phyloP scores from a whole-genome alignment of 768 basidiomycete genomes.

The Mycena maculata region DNA sequence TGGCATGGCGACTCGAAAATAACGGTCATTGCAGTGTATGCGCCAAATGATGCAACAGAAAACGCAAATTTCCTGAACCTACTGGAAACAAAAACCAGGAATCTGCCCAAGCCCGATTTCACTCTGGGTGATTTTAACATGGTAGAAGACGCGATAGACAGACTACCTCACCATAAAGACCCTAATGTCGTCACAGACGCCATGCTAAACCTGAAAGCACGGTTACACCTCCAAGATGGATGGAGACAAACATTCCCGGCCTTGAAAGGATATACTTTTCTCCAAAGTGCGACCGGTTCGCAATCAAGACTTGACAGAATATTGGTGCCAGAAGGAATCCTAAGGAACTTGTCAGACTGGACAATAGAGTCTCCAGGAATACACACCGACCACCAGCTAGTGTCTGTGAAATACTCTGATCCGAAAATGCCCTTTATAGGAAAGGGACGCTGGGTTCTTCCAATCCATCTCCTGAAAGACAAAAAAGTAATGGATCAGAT shows the following conservation, averaged over 20 bases:
- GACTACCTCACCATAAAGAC: slow-evolving; percentile 20
- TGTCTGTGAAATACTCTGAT: slow-evolving; percentile 9
- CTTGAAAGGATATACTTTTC: slow-evolving; percentile 10
- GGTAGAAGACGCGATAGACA: slow-evolving; percentile 28
- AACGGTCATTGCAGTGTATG: background rate
- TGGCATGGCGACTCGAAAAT: slow-evolving; percentile 2
- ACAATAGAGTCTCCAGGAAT: background rate
- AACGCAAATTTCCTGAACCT: background rate
- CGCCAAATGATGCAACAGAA: slow-evolving; percentile 15
- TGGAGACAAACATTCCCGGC: slow-evolving; percentile 31
- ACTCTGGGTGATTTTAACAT: slow-evolving; percentile 18
- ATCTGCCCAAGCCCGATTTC: background rate
- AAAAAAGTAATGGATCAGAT: background rate
- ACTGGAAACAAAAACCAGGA: background rate
- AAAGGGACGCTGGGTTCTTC: background rate
- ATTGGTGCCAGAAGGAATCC: background rate
- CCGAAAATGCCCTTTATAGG: slow-evolving; percentile 19
- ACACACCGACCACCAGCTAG: slow-evolving; percentile 15
- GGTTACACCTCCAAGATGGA: slow-evolving; percentile 15
- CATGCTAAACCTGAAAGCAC: slow-evolving; percentile 6
- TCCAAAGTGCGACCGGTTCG: background rate
- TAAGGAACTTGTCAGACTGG: slow-evolving; percentile 4
- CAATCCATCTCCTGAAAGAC: background rate
- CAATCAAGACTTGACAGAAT: slow-evolving; percentile 24
- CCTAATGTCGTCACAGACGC: background rate